Evolutionary conservation across 805 yeast genomes (phyloP), one percentile per base, ranked within the genome.

Genomic region (Zygotorulaspora sp.): DNA sequence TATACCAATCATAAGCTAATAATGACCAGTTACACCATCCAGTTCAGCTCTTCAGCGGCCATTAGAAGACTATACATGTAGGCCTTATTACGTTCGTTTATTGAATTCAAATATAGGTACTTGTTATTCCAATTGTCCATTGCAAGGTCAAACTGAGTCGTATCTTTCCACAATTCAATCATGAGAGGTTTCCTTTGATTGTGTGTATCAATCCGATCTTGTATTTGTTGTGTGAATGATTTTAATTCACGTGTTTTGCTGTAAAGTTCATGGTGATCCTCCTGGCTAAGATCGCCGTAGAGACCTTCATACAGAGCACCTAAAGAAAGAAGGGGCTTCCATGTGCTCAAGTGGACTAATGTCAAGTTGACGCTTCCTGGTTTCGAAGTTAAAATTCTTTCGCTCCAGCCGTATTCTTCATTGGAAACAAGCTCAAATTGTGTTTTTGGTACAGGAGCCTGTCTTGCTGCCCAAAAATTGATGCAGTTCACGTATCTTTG

Each of bases 381-480:
- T 5, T 20, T 20, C 5, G 39, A 15, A 1, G 36, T 35, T 4
- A 64, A 29, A 1, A 61, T 15, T 3, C 35, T 39, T 4, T 45
- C 36, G 32, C 69, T 61, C 95, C 95, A 87, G 2, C 96, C 96
- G 55, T 77, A 87, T 56, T 88, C 94, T 41, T 80, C 74, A 37
- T 68, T 73, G 5, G 90, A 79, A 2, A 87, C 78, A 21, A 84
- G 70, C 45, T 82, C 78, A 38, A 78, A 81, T 51, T 80, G 83
- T 0, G 78, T 43, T 21, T 67, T 70, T 3, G 95, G 95, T 14
- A 85, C 80, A 11, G 88, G 81, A 5, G 95, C 81, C 24, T 83
- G 73, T 47, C 92, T 74, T 2, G 90, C 84, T 2, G 94, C 85
- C 96, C 96, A 88, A 57, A 84, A 88, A 59, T 87, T 88, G 61